These are phyloP conservation scores for Aspergillus novoparasiticus DNA, from an alignment of 2,329 filamentous ascomycete genomes.

Conservation along the genomic window DNA sequence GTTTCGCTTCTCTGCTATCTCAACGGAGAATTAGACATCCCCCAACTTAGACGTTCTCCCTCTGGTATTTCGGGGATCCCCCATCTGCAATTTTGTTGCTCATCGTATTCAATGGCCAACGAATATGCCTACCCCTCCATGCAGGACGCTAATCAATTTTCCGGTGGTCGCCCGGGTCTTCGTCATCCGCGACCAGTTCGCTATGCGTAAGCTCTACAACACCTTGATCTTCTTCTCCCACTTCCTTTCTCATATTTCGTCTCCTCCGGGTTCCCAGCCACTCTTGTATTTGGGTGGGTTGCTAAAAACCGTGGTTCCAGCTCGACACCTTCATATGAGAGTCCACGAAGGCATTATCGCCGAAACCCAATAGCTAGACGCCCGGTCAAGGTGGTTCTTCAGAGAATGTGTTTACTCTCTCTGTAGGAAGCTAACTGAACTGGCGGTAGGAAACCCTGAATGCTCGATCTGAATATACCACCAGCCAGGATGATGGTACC, in stretches of 20 bases:
- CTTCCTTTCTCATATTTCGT: neutral
- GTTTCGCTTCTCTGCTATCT: conserved; percentile 10
- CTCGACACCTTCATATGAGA: conserved; percentile 61
- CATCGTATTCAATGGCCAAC: conserved; percentile 26
- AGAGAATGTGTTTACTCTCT: neutral
- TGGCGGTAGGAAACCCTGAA: conserved; percentile 78
- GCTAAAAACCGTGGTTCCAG: conserved; percentile 35
- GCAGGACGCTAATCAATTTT: conserved; percentile 22
- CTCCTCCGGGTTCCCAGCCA: conserved; percentile 10
- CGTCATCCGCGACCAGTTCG: conserved; percentile 24
- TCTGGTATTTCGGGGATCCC: neutral
- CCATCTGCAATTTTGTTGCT: neutral
- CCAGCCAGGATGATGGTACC: conserved; percentile 77
- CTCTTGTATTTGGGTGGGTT: conserved; percentile 10
- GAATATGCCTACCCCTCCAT: conserved; percentile 20
- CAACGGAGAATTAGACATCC: neutral
- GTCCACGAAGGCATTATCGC: conserved; percentile 66
- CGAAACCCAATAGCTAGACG: conserved; percentile 62
- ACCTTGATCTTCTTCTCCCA: neutral
- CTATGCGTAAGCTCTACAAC: conserved; percentile 28
- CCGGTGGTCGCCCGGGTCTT: conserved; percentile 16
- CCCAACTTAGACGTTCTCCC: neutral
- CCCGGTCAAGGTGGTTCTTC: conserved; percentile 59
- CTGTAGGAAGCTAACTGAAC: neutral
- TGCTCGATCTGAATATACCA: conserved; percentile 82